Conservation (phyloP, 225 moss, liverwort and hornwort species). For the Straminergon stramineum region DNA sequence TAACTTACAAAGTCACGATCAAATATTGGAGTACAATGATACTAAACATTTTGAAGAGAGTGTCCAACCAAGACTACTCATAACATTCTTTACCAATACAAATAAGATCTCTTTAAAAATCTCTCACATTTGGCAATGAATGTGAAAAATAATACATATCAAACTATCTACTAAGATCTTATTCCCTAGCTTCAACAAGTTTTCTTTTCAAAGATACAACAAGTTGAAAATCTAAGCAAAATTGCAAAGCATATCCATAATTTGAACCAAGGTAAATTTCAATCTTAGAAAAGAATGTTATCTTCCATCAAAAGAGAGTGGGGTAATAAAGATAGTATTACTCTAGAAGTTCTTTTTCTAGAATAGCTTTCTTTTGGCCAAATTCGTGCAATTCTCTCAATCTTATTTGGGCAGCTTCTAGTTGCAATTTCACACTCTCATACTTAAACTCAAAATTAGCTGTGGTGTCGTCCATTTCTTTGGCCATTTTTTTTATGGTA, state of each 20-base stretch:
- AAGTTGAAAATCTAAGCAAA: not conserved
- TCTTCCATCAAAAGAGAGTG: not conserved
- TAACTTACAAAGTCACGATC: not conserved
- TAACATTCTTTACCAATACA: too few relatives aligned
- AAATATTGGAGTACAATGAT: not conserved
- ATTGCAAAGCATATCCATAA: not conserved
- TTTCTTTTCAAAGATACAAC: not conserved
- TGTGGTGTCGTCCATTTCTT: constrained; percentile 37
- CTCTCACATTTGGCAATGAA: not conserved
- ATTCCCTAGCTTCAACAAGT: not conserved
- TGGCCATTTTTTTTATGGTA: constrained; percentile 26
- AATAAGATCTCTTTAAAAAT: not conserved
- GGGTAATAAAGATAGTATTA: constrained; percentile 6
- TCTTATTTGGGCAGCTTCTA: constrained; percentile 66
- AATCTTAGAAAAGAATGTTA: not conserved
- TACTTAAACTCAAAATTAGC: constrained; percentile 54
- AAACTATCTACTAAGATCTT: not conserved
- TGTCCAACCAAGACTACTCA: not conserved
- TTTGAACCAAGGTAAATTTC: not conserved
- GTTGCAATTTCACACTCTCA: constrained; percentile 51
- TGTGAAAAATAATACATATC: not conserved
- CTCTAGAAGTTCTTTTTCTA: constrained; percentile 77
- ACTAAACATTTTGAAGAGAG: not conserved
- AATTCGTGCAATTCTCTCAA: constrained; percentile 90
- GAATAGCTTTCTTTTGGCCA: constrained; percentile 42